Percentiles rank a stretch among this genome's conserved stretches.
Conservation (phyloP, 768 basidiomycete species). For the Peribolospora baueri region DNA sequence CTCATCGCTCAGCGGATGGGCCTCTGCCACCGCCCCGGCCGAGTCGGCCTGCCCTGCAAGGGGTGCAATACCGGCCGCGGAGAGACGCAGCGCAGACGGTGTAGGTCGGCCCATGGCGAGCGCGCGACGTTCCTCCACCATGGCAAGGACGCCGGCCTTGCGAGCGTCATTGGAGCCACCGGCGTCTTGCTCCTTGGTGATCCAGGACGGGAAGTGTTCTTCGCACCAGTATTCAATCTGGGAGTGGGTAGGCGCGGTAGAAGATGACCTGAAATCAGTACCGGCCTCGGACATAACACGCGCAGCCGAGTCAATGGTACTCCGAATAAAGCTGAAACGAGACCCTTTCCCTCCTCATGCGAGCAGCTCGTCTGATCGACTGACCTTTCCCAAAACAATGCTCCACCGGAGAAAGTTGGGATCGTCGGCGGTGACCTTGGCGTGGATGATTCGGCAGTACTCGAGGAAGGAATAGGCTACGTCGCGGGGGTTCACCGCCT, state of each 20-base stretch:
- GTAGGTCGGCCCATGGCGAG: too few relatives aligned
- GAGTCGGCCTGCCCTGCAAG: too few relatives aligned
- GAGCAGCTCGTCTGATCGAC: conserved; percentile 10
- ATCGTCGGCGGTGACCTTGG: conserved; percentile 50
- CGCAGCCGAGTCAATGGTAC: too few relatives aligned
- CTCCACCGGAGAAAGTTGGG: conserved; percentile 65
- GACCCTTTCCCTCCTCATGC: not conserved
- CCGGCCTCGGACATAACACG: not conserved
- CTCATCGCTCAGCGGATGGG: too few relatives aligned
- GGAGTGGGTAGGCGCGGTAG: not conserved
- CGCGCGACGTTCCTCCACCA: too few relatives aligned
- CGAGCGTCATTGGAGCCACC: too few relatives aligned
- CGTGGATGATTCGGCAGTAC: conserved; percentile 58
- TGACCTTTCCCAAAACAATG: conserved; percentile 58
- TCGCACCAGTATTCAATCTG: conserved; percentile 86
- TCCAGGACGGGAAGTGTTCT: conserved; percentile 78
- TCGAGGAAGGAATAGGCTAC: conserved; percentile 70
- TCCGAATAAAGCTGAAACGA: not conserved
- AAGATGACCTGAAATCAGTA: not conserved
- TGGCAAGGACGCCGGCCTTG: too few relatives aligned
- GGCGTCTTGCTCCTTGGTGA: conserved; percentile 17
- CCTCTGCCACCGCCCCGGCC: too few relatives aligned
- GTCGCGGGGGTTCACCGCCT: conserved; percentile 71
- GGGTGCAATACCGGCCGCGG: too few relatives aligned
- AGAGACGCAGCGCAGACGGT: too few relatives aligned